Percentiles rank a stretch among this genome's conserved stretches.
phyloP scores from a whole-genome alignment of 352 stramenopile species.

The Pythium volutum region DNA sequence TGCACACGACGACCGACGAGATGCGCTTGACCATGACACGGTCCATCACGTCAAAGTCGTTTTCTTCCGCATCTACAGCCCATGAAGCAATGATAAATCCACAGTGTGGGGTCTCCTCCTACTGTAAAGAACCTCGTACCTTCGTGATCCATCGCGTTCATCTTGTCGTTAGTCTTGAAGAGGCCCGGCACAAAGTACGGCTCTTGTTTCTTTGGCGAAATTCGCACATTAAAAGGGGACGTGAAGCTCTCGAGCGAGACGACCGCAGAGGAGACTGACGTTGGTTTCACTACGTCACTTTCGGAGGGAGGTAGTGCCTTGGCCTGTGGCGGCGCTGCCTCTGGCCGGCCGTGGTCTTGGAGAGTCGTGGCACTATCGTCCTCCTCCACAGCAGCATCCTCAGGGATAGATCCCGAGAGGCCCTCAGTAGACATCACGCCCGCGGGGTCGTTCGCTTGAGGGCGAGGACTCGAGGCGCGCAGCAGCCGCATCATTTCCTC shows the following conservation, averaged over 20 bases:
- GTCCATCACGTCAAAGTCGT: slow-evolving; percentile 75
- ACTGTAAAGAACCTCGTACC: too few species aligned
- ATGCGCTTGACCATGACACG: slow-evolving; percentile 75
- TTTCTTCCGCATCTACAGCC: slow-evolving; percentile 50
- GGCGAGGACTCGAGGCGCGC: slow-evolving; percentile 27
- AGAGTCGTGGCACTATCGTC: background rate
- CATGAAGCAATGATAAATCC: too few species aligned
- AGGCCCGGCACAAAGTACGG: slow-evolving; percentile 60
- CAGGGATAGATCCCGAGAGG: slow-evolving; percentile 5
- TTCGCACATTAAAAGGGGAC: slow-evolving; percentile 74
- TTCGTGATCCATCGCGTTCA: slow-evolving; percentile 29
- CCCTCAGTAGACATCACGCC: background rate
- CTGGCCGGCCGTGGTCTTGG: background rate
- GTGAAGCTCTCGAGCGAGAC: slow-evolving; percentile 59
- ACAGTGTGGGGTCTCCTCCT: too few species aligned
- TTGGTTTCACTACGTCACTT: background rate
- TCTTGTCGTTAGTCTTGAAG: slow-evolving; percentile 2
- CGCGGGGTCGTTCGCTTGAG: background rate
- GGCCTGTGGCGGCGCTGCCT: background rate
- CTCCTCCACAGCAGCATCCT: slow-evolving; percentile 10
- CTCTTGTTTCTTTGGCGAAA: slow-evolving; percentile 53
- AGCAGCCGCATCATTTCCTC: slow-evolving; percentile 76
- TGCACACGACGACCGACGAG: slow-evolving; percentile 64
- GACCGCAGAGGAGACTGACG: background rate
- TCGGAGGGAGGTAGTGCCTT: background rate